These are phyloP conservation scores for Candida multigemmis DNA, from an alignment of 805 yeast genomes.

Conservation along the genomic window DNA sequence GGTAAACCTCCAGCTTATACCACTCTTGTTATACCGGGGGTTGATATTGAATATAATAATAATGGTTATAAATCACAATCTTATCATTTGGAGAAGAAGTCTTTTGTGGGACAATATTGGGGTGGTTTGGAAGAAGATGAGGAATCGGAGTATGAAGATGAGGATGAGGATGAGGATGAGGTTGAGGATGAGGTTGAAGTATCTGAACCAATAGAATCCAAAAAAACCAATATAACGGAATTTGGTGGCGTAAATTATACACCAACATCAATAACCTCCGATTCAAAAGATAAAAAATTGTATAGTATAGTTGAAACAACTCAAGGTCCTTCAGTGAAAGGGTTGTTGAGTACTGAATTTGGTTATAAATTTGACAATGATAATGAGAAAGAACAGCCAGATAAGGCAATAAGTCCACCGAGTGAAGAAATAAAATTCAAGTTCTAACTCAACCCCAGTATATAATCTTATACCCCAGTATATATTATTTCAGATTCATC, in stretches of 20 bases:
- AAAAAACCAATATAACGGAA: slow-evolving; percentile 4
- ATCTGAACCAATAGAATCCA: slow-evolving; percentile 2
- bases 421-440: too few species aligned
- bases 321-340: slow-evolving; percentile 3
- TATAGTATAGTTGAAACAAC: slow-evolving; percentile 2
- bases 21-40: slow-evolving; percentile 45
- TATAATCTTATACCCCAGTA: too few species aligned
- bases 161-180: slow-evolving; percentile 40
- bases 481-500: too few species aligned
- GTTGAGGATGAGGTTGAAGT: slow-evolving; percentile 48
- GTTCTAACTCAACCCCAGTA: too few species aligned
- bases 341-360: not conserved
- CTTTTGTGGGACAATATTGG: slow-evolving; percentile 16
- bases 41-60: slow-evolving; percentile 27
- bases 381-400: too few species aligned
- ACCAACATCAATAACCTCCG: slow-evolving; percentile 1
- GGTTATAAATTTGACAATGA: not conserved
- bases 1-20: slow-evolving; percentile 87
- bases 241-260: slow-evolving; percentile 2
- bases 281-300: not conserved
- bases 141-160: slow-evolving; percentile 22
- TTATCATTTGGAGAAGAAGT: slow-evolving; percentile 6
- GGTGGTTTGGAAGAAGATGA: slow-evolving; percentile 35
- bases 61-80: slow-evolving; percentile 17
- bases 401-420: too few species aligned